phyloP scores from a whole-genome alignment of 228 moss, liverwort and hornwort species.

The Sphagnum magellanicum region DNA sequence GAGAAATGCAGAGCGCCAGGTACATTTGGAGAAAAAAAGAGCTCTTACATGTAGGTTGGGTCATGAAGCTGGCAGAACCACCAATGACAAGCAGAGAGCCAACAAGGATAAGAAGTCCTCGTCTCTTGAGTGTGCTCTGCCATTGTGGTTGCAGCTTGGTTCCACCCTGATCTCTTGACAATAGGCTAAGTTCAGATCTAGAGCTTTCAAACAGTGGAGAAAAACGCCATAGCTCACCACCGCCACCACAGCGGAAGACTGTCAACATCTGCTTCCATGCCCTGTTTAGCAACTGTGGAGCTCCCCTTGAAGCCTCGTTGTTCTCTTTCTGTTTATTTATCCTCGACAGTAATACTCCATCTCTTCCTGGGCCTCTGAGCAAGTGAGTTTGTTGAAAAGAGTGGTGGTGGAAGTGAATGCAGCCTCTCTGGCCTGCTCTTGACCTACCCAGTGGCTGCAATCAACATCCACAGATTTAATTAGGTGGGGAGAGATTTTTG shows the following conservation, averaged over 20 bases:
- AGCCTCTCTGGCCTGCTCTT: too few relatives aligned
- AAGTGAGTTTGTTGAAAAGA: too few relatives aligned
- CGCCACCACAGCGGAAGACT: constrained; percentile 40
- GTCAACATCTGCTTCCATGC: constrained; percentile 26
- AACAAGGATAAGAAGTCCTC: constrained; percentile 60
- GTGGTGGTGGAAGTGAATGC: too few relatives aligned
- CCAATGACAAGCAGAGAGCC: constrained; percentile 68
- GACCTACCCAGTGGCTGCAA: too few relatives aligned
- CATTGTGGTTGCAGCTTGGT: constrained; percentile 25
- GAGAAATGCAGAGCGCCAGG: background rate
- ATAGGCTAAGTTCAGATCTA: constrained; percentile 9
- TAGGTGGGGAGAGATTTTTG: too few relatives aligned
- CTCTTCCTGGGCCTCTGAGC: too few relatives aligned
- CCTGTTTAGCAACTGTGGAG: constrained; percentile 30
- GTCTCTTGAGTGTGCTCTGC: constrained; percentile 55
- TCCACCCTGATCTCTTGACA: constrained; percentile 12
- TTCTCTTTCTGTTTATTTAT: constrained; percentile 2
- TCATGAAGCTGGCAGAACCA: constrained; percentile 57
- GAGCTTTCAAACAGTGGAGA: constrained; percentile 24
- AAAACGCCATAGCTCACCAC: constrained; percentile 40
- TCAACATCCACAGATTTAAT: too few relatives aligned
- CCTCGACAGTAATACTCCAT: too few relatives aligned
- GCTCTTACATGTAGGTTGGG: constrained; percentile 72
- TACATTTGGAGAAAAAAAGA: background rate
- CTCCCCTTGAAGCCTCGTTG: constrained; percentile 10